phyloP scores from a whole-genome alignment of 2,329 filamentous ascomycete species.

The Xylariomycetidae sp. region DNA sequence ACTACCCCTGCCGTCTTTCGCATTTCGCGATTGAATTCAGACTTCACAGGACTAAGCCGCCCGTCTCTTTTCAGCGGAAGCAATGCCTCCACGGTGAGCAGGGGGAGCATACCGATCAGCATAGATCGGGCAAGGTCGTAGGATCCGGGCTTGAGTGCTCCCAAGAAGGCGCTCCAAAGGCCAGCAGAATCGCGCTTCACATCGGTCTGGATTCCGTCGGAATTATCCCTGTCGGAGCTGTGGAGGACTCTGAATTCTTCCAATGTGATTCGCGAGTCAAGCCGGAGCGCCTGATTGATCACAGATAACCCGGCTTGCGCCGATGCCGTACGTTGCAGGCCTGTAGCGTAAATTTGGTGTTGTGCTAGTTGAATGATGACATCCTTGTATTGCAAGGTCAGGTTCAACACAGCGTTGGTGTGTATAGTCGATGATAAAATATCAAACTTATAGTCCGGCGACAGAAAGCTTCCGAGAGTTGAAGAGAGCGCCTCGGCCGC shows the following conservation, averaged over 20 bases:
- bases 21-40: slow-evolving; percentile 75
- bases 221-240: slow-evolving; percentile 39
- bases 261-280: slow-evolving; percentile 67
- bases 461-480: slow-evolving; percentile 53
- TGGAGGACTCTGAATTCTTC: slow-evolving; percentile 65
- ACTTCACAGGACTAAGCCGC: slow-evolving; percentile 40
- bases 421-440: slow-evolving; percentile 54
- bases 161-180: slow-evolving; percentile 74
- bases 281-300: slow-evolving; percentile 59
- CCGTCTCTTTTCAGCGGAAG: slow-evolving; percentile 48
- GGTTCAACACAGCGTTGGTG: slow-evolving; percentile 60
- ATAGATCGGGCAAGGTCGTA: slow-evolving; percentile 71
- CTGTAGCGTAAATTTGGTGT: slow-evolving; percentile 40
- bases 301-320: slow-evolving; percentile 57
- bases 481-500: slow-evolving; percentile 58
- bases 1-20: slow-evolving; percentile 53
- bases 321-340: slow-evolving; percentile 46
- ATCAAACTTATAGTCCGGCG: slow-evolving; percentile 38
- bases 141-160: slow-evolving; percentile 61
- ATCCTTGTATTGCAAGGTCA: slow-evolving; percentile 58
- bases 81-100: slow-evolving; percentile 75
- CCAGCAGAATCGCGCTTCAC: slow-evolving; percentile 65
- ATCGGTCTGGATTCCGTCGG: slow-evolving; percentile 54
- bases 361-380: slow-evolving; percentile 54
- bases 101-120: slow-evolving; percentile 62